Base-by-base conservation (phyloP, 768 basidiomycete species). In the Trametes cingulata region DNA sequence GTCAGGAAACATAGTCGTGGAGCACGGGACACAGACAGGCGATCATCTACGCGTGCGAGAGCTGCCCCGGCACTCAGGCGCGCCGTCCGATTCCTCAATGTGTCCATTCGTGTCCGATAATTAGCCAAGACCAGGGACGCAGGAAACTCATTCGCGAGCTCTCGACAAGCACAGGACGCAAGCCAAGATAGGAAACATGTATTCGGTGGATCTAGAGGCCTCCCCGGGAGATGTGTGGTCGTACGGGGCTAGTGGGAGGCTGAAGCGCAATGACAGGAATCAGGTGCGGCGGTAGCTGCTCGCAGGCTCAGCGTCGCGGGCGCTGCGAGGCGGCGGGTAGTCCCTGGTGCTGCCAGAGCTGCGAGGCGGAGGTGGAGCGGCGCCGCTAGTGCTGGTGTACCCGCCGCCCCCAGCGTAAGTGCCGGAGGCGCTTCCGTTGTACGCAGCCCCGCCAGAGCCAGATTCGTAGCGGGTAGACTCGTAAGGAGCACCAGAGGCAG, bases 391-490 rank as follows among this genome's bases (percentile, higher is more conserved):
- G 43, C 51, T 33, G 71, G 81, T 57, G 64, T 87, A 85, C 67
- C 82, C 82, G 65, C 83, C 83, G 67, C 74, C 29, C 6, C 29
- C 69, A 60, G 78, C 65, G 52, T 71, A 80, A 64, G 74, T 72
- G 45, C 67, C 68, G 65, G 74, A 70, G 53, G 72, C 59, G 49
- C 62, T 48, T 27, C 66, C 58, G 47, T 46, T 65, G 65, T 69
- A 69, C n/a, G 68, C 42, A 25, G 69, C 61, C 29, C 52, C 68
- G 25, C 62, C 59, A 58, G 68, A 49, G 57, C 63, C 42, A 56
- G 71, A 70, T 48, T 80, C 69, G 66, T 85, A 85, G 40, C 52
- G 53, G n/a, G 75, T 71, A 60, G 71, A 67, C 50, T 87, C 85
- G 72, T 86, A 87, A 51, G 76, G 72, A 66, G 65, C 68, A 22